A percentile compares a stretch with the other conserved stretches of the same genome.
These are phyloP conservation scores for Pseudozyma sp. DNA, from an alignment of 1,284 basidiomycete species.

Conservation along the genomic window DNA sequence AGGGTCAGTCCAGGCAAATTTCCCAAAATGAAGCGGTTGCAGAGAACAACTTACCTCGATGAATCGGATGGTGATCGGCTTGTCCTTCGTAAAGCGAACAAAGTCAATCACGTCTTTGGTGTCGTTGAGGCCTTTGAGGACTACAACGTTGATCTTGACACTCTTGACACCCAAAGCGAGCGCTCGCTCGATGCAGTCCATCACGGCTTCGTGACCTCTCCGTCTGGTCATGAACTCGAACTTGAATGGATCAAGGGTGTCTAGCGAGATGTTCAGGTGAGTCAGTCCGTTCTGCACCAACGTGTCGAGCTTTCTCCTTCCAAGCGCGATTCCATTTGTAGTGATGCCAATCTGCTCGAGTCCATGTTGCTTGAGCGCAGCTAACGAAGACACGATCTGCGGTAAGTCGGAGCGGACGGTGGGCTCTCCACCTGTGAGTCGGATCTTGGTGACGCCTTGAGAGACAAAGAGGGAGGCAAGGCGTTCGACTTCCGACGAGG, in stretches of 20 bases:
- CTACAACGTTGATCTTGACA: constrained; percentile 85
- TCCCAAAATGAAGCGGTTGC: background rate
- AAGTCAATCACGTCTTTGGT: constrained; percentile 79
- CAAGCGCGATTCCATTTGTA: constrained; percentile 82
- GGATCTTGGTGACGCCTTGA: constrained; percentile 84
- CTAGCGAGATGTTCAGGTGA: constrained; percentile 79
- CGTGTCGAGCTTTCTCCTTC: constrained; percentile 76
- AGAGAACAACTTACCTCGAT: constrained; percentile 73
- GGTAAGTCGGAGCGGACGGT: constrained; percentile 83
- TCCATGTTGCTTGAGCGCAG: constrained; percentile 71
- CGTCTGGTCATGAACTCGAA: constrained; percentile 84
- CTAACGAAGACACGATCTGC: constrained; percentile 74
- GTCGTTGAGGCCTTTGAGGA: constrained; percentile 83
- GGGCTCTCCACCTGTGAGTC: constrained; percentile 88
- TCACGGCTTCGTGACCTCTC: constrained; percentile 78
- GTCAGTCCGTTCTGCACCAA: constrained; percentile 81
- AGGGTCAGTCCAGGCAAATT: background rate
- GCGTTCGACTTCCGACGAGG: constrained; percentile 78
- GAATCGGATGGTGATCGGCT: constrained; percentile 80
- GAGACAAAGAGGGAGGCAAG: constrained; percentile 81
- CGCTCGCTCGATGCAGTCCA: constrained; percentile 78
- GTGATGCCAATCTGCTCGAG: constrained; percentile 86
- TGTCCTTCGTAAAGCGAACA: constrained; percentile 78
- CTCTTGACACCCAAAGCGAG: constrained; percentile 72
- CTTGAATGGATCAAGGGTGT: constrained; percentile 86